Evolutionary conservation across 2,329 filamentous ascomycete species (phyloP), one percentile per base, ranked within the genome.

Genomic region (Rhinocladiella similis): DNA sequence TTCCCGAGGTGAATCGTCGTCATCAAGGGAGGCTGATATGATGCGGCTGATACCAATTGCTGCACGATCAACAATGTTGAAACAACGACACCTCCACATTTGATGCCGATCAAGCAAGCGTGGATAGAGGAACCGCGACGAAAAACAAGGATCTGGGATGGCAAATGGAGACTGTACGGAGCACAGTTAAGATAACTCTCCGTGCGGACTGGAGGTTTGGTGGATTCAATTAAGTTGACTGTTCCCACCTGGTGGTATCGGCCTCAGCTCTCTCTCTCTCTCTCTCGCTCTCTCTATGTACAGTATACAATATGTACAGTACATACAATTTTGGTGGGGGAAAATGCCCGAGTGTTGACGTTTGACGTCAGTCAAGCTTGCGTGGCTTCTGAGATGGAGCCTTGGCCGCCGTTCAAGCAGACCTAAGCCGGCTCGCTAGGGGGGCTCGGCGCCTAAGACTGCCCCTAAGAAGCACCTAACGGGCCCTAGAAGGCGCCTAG

Each of bases 301-400:
- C n/a, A n/a, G n/a, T n/a, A n/a, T n/a, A 27, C 3, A 27, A 27
- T 3, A 3, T 27, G 25, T 27, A 27, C 25, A 27, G 25, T 27
- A 27, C 2, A 16, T 33, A 48, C 3, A 27, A 29, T 48, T 35
- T 25, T 48, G 29, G 27, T 33, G 22, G 46, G 29, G 29, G 29
- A 9, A 33, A 10, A 12, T 12, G 6, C 29, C 29, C 29, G 29
- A 33, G 6, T 33, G 10, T 33, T 33, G 29, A 12, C 16, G 6
- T 7, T 35, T 48, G 46, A 48, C 46, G 46, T 48, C 46, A 48
- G 22, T 12, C 12, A 35, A 48, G 22, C 22, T 48, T 35, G 46
- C 46, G 45, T 47, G 45, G 42, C 42, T 45, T 45, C 5, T 45
- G 42, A 25, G 3, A 16, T 14, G 35, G 12, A 38, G n/a, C 35